A percentile compares a stretch with the other conserved stretches of the same genome.
These are phyloP conservation scores for Fusarium coffeatum DNA, from an alignment of 2,329 filamentous ascomycete genomes.

Conservation along the genomic window DNA sequence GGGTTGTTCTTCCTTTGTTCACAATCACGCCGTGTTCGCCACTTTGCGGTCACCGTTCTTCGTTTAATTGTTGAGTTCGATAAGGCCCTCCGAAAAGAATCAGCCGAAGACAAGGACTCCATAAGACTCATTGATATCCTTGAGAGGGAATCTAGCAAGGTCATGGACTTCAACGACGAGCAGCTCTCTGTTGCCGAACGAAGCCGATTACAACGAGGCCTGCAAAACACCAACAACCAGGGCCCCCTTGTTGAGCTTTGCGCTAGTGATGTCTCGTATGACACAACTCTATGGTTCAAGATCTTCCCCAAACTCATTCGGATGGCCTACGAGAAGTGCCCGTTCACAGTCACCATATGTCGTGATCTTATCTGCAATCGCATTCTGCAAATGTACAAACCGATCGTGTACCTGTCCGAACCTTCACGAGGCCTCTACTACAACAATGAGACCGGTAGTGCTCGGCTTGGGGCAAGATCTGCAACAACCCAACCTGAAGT, in stretches of 20 bases:
- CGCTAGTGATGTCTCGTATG: slow-evolving; percentile 94
- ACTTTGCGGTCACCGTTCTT: slow-evolving; percentile 91
- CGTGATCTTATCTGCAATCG: slow-evolving; percentile 93
- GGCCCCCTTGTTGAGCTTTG: slow-evolving; percentile 93
- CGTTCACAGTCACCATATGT: slow-evolving; percentile 89
- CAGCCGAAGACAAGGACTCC: slow-evolving; percentile 69
- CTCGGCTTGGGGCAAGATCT: slow-evolving; percentile 63
- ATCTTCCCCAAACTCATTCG: slow-evolving; percentile 95
- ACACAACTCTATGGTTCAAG: slow-evolving; percentile 96
- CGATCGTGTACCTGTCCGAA: slow-evolving; percentile 83
- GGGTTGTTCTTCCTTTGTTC: slow-evolving; percentile 98
- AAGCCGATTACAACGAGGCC: slow-evolving; percentile 89
- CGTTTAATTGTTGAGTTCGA: slow-evolving; percentile 95
- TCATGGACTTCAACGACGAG: slow-evolving; percentile 94
- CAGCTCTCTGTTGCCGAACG: slow-evolving; percentile 91
- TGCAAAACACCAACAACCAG: slow-evolving; percentile 84
- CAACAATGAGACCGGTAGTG: slow-evolving; percentile 68
- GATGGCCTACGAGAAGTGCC: slow-evolving; percentile 89
- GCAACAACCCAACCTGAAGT: slow-evolving; percentile 83
- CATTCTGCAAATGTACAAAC: slow-evolving; percentile 91
- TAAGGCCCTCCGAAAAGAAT: slow-evolving; percentile 80
- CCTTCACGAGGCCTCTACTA: slow-evolving; percentile 73
- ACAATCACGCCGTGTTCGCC: slow-evolving; percentile 87
- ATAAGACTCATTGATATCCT: slow-evolving; percentile 88
- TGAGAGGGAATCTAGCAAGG: slow-evolving; percentile 86